These are phyloP conservation scores for Serendipita sp. DNA, from an alignment of 768 basidiomycete genomes.

Conservation along the genomic window DNA sequence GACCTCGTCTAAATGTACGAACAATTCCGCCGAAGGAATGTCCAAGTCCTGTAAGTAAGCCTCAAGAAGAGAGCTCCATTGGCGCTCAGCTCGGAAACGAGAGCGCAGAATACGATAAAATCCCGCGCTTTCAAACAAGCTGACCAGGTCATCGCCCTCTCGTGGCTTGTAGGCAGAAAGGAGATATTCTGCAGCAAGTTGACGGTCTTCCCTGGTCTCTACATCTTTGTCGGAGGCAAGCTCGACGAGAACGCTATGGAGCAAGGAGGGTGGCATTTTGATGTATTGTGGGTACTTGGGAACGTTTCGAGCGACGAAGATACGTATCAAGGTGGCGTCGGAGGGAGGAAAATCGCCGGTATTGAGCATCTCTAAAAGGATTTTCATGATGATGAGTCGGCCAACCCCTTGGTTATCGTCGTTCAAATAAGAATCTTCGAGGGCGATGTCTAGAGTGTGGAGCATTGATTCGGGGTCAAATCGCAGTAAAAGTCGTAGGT, in stretches of 20 bases:
- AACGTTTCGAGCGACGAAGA: conserved; percentile 91
- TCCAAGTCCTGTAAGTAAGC: conserved; percentile 65
- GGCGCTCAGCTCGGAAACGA: conserved; percentile 57
- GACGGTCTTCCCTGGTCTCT: conserved; percentile 79
- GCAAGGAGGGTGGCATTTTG: conserved; percentile 42
- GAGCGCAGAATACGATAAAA: conserved; percentile 83
- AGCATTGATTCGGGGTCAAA: conserved; percentile 92
- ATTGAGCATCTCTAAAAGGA: conserved; percentile 58
- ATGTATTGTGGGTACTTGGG: conserved; percentile 91
- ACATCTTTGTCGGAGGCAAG: conserved; percentile 61
- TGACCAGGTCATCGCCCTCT: conserved; percentile 47
- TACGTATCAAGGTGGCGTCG: conserved; percentile 75
- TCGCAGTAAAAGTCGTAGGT: conserved; percentile 61
- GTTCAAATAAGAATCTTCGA: conserved; percentile 85
- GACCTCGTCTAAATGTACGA: conserved; percentile 48
- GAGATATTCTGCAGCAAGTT: conserved; percentile 86
- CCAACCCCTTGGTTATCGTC: conserved; percentile 48
- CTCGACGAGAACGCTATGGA: conserved; percentile 61
- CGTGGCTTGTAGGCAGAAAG: conserved; percentile 82
- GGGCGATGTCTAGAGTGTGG: conserved; percentile 84
- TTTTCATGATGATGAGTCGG: conserved; percentile 68
- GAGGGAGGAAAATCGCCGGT: conserved; percentile 28
- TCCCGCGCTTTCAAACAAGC: conserved; percentile 61
- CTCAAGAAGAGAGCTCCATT: conserved; percentile 58
- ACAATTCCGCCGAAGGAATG: conserved; percentile 40